A percentile compares a stretch with the other conserved stretches of the same genome.
Conservation (phyloP, 768 basidiomycete species). For the Grammothele lineata region DNA sequence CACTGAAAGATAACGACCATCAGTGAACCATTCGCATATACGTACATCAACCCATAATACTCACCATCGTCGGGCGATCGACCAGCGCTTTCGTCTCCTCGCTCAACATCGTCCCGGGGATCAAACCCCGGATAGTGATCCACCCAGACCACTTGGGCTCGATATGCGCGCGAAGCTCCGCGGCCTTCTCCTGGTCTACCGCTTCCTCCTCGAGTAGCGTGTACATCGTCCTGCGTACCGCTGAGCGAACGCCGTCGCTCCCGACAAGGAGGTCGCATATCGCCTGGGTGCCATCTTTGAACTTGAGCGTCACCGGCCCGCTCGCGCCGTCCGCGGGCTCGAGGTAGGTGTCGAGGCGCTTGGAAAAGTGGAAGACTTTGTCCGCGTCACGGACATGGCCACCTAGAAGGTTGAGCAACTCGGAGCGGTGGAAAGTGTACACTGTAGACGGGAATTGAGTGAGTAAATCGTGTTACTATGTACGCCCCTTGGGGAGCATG, state of each 20-base stretch:
- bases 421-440: conserved; percentile 15
- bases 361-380: conserved; percentile 14
- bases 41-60: too few species aligned
- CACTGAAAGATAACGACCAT: too few species aligned
- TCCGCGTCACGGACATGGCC: conserved; percentile 5
- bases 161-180: conserved; percentile 9
- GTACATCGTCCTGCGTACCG: conserved; percentile 7
- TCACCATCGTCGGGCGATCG: background rate
- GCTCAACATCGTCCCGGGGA: conserved; percentile 30
- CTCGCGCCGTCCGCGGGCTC: background rate
- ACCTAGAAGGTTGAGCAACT: conserved; percentile 16
- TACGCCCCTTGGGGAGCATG: background rate
- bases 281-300: conserved; percentile 22
- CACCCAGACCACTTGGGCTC: conserved; percentile 40
- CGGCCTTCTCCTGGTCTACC: conserved; percentile 2
- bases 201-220: conserved; percentile 1
- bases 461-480: too few species aligned
- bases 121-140: conserved; percentile 33
- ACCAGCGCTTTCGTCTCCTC: background rate
- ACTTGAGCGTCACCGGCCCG: conserved; percentile 13
- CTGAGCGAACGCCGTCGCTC: conserved; percentile 22
- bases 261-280: conserved; percentile 25
- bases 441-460: too few species aligned
- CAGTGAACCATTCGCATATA: too few species aligned
- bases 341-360: conserved; percentile 15